These are phyloP conservation scores for Nakazawaea peltata DNA, from an alignment of 805 yeast genomes.

Conservation along the genomic window DNA sequence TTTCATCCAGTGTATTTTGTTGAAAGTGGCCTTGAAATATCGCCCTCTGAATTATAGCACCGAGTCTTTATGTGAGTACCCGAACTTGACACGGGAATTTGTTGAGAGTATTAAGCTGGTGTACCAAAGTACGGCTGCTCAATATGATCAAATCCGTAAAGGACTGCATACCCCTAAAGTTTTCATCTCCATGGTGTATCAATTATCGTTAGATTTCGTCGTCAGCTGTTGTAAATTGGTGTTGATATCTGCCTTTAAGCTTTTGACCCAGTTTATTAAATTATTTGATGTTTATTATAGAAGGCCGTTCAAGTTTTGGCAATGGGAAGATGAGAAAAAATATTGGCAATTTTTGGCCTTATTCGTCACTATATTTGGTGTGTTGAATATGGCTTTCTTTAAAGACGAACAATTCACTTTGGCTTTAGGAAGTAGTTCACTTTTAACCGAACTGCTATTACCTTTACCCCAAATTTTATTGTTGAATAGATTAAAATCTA, in stretches of 20 bases:
- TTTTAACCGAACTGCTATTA: slow-evolving; percentile 63
- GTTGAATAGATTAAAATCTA: slow-evolving; percentile 54
- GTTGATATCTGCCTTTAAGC: slow-evolving; percentile 11
- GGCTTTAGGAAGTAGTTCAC: slow-evolving; percentile 24
- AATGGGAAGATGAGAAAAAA: slow-evolving; percentile 55
- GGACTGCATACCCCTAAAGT: neutral
- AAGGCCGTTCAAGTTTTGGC: slow-evolving; percentile 74
- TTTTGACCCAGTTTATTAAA: slow-evolving; percentile 34
- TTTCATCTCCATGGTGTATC: neutral
- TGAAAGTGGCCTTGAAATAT: slow-evolving; percentile 54
- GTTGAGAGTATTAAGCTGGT: slow-evolving; percentile 19
- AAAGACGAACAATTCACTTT: slow-evolving; percentile 21
- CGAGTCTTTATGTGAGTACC: slow-evolving; percentile 26
- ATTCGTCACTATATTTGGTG: slow-evolving; percentile 22
- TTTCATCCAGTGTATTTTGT: slow-evolving; percentile 59
- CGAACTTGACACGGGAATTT: slow-evolving; percentile 18
- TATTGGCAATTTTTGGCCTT: slow-evolving; percentile 58
- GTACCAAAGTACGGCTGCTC: slow-evolving; percentile 16
- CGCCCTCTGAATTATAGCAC: slow-evolving; percentile 37
- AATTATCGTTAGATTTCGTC: neutral
- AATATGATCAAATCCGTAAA: neutral
- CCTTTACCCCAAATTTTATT: slow-evolving; percentile 77
- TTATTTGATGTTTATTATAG: slow-evolving; percentile 65
- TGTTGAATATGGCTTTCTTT: slow-evolving; percentile 16
- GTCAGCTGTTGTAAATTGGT: slow-evolving; percentile 10